Evolutionary conservation across 2,329 filamentous ascomycete genomes (phyloP).

Genomic region (Penicillium hesseltinei): DNA sequence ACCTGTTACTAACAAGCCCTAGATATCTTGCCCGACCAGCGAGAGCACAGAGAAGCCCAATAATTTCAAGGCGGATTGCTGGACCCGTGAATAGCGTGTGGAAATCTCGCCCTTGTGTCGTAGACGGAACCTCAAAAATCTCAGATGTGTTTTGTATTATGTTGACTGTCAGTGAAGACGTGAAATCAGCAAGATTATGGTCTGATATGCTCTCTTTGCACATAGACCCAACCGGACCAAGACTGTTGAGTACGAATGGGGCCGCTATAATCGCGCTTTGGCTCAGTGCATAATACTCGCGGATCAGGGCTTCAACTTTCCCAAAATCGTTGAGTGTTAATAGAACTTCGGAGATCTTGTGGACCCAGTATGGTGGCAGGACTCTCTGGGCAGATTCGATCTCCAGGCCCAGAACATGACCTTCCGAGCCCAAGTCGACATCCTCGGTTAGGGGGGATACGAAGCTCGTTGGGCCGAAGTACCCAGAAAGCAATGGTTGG

Average conservation of each 20-base stretch:
- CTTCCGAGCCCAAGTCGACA: constrained; percentile 19
- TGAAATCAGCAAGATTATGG: constrained; percentile 11
- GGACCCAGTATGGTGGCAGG: constrained; percentile 24
- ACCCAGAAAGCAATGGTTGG: constrained; percentile 25
- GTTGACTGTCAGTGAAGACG: constrained; percentile 9
- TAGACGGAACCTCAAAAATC: constrained; percentile 21
- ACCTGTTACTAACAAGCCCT: constrained; percentile 21
- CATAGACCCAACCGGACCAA: constrained; percentile 23
- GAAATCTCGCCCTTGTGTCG: constrained; percentile 34
- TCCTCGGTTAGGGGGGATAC: constrained; percentile 28
- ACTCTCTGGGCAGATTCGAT: constrained; percentile 10
- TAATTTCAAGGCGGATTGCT: constrained; percentile 40
- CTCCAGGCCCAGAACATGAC: constrained; percentile 11
- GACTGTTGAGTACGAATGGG: constrained; percentile 35
- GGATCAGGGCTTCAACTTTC: constrained; percentile 19
- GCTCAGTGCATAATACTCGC: constrained; percentile 24
- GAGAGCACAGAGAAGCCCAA: constrained; percentile 39
- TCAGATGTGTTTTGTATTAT: constrained; percentile 31
- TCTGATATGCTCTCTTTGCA: constrained; percentile 12
- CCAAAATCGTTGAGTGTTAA: constrained; percentile 17
- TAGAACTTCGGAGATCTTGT: constrained; percentile 20
- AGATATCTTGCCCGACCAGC: constrained; percentile 33
- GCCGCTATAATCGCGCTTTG: constrained; percentile 38
- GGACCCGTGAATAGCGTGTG: constrained; percentile 39
- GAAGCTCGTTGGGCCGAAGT: constrained; percentile 38